Percentiles rank a stretch among this genome's conserved stretches.
Evolutionary conservation across 176 grass and related monocot genomes (phyloP).

Genomic region (Melocanna baccifera): DNA sequence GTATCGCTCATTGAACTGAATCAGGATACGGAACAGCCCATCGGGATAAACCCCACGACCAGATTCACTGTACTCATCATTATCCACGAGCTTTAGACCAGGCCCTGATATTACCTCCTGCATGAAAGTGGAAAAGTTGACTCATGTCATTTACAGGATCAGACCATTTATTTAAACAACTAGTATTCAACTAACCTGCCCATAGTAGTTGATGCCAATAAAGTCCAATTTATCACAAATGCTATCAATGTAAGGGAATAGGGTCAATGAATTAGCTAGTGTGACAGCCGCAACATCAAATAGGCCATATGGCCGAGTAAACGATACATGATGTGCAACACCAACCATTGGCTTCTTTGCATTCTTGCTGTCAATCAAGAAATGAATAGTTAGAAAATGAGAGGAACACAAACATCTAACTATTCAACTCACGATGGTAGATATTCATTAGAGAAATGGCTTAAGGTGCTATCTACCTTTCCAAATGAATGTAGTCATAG

Average conservation of each 20-base stretch:
- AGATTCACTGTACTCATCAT: constrained; percentile 93
- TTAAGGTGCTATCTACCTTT: constrained; percentile 45
- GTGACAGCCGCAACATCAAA: constrained; percentile 82
- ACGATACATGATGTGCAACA: constrained; percentile 82
- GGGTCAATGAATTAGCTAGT: constrained; percentile 76
- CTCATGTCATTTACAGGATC: neutral
- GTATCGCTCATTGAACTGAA: constrained; percentile 85
- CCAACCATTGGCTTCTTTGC: constrained; percentile 57
- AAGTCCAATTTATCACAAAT: constrained; percentile 85
- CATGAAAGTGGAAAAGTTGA: constrained; percentile 6
- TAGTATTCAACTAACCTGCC: constrained; percentile 57
- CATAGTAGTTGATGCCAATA: constrained; percentile 96
- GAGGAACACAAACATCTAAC: constrained; percentile 9
- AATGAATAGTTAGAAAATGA: constrained; percentile 33
- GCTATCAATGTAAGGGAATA: constrained; percentile 82
- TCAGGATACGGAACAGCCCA: constrained; percentile 72
- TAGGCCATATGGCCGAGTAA: constrained; percentile 79
- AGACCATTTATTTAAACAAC: constrained; percentile 1
- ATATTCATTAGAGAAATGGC: constrained; percentile 3
- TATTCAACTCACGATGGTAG: neutral
- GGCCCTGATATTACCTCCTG: constrained; percentile 97
- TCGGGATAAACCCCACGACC: constrained; percentile 92
- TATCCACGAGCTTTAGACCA: constrained; percentile 74
- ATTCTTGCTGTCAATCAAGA: constrained; percentile 47
- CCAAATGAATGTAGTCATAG: constrained; percentile 82